These are phyloP conservation scores for Ascochyta lentis DNA, from an alignment of 2,329 filamentous ascomycete genomes.

Conservation along the genomic window DNA sequence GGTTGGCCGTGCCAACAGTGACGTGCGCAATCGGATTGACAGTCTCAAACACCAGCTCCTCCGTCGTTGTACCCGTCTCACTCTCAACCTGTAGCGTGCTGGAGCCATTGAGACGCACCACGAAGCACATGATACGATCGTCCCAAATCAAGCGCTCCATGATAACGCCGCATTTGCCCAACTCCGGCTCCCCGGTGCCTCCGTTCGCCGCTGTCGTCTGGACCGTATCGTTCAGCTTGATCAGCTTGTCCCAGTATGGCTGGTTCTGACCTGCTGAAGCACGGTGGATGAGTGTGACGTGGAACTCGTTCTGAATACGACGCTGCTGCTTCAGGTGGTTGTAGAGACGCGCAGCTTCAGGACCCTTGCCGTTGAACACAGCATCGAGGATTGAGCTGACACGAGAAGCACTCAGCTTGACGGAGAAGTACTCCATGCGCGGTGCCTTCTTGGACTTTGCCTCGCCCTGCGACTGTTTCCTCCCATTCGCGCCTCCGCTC, in stretches of 20 bases:
- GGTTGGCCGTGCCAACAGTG: constrained; percentile 81
- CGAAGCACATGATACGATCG: constrained; percentile 86
- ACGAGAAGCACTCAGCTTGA: constrained; percentile 60
- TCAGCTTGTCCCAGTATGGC: constrained; percentile 78
- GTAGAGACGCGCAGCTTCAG: constrained; percentile 71
- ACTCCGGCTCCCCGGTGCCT: constrained; percentile 55
- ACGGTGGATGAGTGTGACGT: constrained; percentile 92
- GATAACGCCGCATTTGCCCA: constrained; percentile 70
- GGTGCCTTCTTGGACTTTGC: constrained; percentile 57
- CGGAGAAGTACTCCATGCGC: constrained; percentile 69
- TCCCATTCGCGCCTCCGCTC: constrained; percentile 6
- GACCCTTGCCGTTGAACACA: constrained; percentile 66
- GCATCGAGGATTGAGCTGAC: constrained; percentile 69
- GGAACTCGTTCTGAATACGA: constrained; percentile 84
- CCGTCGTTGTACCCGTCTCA: constrained; percentile 47
- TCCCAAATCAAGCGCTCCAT: constrained; percentile 80
- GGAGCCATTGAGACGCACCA: constrained; percentile 65
- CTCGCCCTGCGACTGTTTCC: constrained; percentile 33
- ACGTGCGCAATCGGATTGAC: constrained; percentile 84
- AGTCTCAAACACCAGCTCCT: constrained; percentile 63
- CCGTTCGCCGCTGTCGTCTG: constrained; percentile 43
- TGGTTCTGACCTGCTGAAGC: constrained; percentile 66
- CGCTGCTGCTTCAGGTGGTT: constrained; percentile 73
- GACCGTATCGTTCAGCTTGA: constrained; percentile 58
- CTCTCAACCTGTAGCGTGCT: constrained; percentile 27